Base-by-base conservation (phyloP, 495 filamentous ascomycete genomes). In the Copromyces sp. region DNA sequence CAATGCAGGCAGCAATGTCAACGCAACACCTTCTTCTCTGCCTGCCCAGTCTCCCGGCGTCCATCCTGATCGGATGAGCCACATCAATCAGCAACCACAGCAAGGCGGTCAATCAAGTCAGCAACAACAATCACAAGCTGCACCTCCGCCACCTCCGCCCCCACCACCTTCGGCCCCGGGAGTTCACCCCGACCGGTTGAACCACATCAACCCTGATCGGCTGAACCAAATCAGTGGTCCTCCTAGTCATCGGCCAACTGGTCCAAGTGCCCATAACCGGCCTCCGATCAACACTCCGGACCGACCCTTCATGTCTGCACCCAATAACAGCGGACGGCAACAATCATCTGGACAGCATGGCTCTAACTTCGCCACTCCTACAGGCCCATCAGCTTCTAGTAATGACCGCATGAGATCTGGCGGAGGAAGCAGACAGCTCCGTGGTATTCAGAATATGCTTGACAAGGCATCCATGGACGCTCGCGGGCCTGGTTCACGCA, bases 371-470 rank as follows among this genome's bases (percentile, higher is more conserved):
- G 65, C 79, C 37, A 79, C 83, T 2, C 86, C 86, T 8, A 87
- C 85, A 2, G 86, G 86, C 3, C 86, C 86, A 24, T 77, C 85
- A 9, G 76, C 76, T 38, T 79, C 80, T 4, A 71, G 78, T 32
- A 80, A 78, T 37, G 86, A 88, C 45, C 81, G 86, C 42, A 79
- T 83, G 65, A 79, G 83, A 32, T 76, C 81, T n/a, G 79, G 84
- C 6, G 76, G 53, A 61, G 53, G 78, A 44, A 77, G 76, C 71
- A 75, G 87, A 70, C 84, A 87, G 71, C 75, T 89, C 16, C 80
- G 82, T 2, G 84, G 84, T 37, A 87, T 89, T 20, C 86, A 88
- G 71, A 86, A 76, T 68, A 87, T 82, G 68, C 81, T 88, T 3
- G 82, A 85, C 74, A 82, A 84, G 74, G 80, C 78, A 9, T 79